Evolutionary conservation across 2,329 filamentous ascomycete species (phyloP).

Genomic region (Epichloe scottii): DNA sequence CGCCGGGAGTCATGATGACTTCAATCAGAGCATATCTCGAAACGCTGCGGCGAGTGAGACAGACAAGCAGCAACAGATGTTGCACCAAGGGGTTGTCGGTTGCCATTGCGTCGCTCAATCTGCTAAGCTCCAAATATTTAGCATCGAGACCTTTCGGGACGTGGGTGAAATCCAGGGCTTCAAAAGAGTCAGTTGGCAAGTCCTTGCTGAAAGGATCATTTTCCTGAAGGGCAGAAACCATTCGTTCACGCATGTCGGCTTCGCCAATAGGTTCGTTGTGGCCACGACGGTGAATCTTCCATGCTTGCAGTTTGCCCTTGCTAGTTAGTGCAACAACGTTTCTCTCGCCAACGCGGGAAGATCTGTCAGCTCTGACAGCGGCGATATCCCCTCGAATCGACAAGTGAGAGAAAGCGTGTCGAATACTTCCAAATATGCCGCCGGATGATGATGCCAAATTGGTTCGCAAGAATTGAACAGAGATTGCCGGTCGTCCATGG

Average conservation of each 20-base stretch:
- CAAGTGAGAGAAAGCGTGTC: slow-evolving; percentile 58
- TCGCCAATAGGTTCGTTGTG: slow-evolving; percentile 65
- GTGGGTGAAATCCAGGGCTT: slow-evolving; percentile 70
- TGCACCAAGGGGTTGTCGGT: slow-evolving; percentile 39
- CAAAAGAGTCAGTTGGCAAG: slow-evolving; percentile 47
- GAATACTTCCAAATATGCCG: slow-evolving; percentile 71
- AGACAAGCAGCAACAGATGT: slow-evolving; percentile 49
- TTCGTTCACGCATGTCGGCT: slow-evolving; percentile 52
- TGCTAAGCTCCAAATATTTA: slow-evolving; percentile 37
- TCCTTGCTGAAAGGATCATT: slow-evolving; percentile 35
- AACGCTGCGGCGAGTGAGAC: slow-evolving; percentile 37
- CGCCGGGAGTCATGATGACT: slow-evolving; percentile 43
- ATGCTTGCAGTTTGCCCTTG: slow-evolving; percentile 67
- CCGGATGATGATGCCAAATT: slow-evolving; percentile 41
- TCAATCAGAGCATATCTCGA: slow-evolving; percentile 68
- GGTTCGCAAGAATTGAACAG: slow-evolving; percentile 62
- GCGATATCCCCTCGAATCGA: slow-evolving; percentile 65
- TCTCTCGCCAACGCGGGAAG: slow-evolving; percentile 66
- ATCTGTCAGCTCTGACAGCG: slow-evolving; percentile 63
- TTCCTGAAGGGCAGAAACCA: slow-evolving; percentile 50
- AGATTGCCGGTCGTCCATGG: slow-evolving; percentile 73
- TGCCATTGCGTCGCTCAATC: slow-evolving; percentile 36
- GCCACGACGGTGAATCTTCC: slow-evolving; percentile 81
- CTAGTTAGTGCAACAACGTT: slow-evolving; percentile 70
- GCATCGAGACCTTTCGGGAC: slow-evolving; percentile 40